A percentile compares a stretch with the other conserved stretches of the same genome.
These are phyloP conservation scores for Rosa lucieae DNA, from an alignment of 306 rosid species.

Conservation along the genomic window DNA sequence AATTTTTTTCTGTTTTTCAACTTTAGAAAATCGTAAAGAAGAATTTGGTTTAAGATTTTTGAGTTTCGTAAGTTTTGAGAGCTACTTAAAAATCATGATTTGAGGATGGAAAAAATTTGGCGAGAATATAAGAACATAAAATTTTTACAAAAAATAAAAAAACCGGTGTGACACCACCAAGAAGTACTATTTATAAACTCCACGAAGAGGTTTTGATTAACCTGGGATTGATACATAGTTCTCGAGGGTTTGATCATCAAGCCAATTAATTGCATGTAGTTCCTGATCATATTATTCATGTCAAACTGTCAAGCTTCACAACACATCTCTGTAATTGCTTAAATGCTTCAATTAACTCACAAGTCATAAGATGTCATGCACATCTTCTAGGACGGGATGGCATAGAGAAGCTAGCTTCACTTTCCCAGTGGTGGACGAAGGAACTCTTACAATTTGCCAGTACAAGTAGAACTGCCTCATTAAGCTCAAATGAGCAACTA, in stretches of 20 bases:
- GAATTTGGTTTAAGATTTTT: too few relatives aligned
- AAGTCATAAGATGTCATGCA: background rate
- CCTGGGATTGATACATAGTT: background rate
- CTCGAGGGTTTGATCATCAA: background rate
- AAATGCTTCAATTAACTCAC: background rate
- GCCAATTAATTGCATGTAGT: background rate
- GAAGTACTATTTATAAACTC: background rate
- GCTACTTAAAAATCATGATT: too few relatives aligned
- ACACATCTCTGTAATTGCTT: background rate
- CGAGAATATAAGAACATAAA: too few relatives aligned
- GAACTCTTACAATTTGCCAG: background rate
- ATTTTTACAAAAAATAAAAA: too few relatives aligned
- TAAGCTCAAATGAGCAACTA: background rate
- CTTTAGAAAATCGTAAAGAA: too few relatives aligned
- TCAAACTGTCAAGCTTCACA: background rate
- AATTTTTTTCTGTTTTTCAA: too few relatives aligned
- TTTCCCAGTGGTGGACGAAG: background rate
- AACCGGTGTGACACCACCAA: too few relatives aligned
- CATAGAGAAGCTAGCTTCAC: background rate
- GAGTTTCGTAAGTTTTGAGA: too few relatives aligned
- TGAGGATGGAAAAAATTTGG: too few relatives aligned
- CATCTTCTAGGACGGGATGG: background rate
- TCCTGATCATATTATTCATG: background rate
- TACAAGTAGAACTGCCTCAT: background rate
- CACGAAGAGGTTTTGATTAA: background rate